These are phyloP conservation scores for Leccinum obscurum DNA, from an alignment of 768 basidiomycete species.

Conservation along the genomic window DNA sequence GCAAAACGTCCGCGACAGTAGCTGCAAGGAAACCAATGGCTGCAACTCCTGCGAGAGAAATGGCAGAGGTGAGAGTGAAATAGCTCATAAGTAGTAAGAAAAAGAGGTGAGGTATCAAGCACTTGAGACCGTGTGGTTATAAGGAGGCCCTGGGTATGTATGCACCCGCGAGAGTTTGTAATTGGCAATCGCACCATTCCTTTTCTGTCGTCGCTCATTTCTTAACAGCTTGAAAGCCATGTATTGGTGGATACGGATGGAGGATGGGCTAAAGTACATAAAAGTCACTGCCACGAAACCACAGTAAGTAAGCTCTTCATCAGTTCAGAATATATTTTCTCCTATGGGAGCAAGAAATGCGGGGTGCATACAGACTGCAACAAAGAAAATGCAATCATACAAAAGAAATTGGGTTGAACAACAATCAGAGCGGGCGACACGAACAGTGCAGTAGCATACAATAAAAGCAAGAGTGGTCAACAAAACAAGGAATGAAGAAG, in stretches of 20 bases:
- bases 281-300: not conserved
- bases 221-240: not conserved
- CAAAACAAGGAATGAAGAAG: slow-evolving; percentile 4
- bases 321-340: slow-evolving; percentile 2
- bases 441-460: slow-evolving; percentile 4
- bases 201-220: too few relatives aligned
- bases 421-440: slow-evolving; percentile 6
- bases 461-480: slow-evolving; percentile 1
- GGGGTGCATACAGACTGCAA: slow-evolving; percentile 17
- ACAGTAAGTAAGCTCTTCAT: not conserved
- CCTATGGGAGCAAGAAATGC: slow-evolving; percentile 5
- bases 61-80: slow-evolving; percentile 62
- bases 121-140: not conserved
- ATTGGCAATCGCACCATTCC: too few relatives aligned
- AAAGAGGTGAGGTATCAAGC: not conserved
- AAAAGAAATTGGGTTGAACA: not conserved
- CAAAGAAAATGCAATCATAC: slow-evolving; percentile 17
- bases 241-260: not conserved
- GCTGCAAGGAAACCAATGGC: slow-evolving; percentile 52
- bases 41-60: slow-evolving; percentile 62
- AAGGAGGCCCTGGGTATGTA: not conserved
- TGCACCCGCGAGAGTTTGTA: not conserved
- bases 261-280: not conserved
- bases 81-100: slow-evolving; percentile 19
- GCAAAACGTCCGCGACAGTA: slow-evolving; percentile 49